A percentile compares a stretch with the other conserved stretches of the same genome.
phyloP scores from a whole-genome alignment of 352 stramenopile genomes.

The Globisporangium parvum region DNA sequence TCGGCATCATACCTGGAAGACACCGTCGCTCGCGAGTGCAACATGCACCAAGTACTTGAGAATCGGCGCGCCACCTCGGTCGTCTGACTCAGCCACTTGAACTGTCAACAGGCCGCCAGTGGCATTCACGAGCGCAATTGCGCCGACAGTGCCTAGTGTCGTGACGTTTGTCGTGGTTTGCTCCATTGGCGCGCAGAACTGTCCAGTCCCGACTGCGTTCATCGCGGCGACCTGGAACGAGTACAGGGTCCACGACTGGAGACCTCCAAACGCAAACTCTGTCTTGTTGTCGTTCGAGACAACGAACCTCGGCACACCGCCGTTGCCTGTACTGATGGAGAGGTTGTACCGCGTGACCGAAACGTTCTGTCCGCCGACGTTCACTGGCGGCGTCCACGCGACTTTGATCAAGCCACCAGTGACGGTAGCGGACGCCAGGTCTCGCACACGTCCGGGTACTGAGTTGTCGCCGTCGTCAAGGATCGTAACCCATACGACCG shows the following conservation, averaged over 20 bases:
- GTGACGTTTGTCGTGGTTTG: slow-evolving; percentile 36
- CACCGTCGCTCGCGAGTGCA: not conserved
- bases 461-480: slow-evolving; percentile 47
- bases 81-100: slow-evolving; percentile 20
- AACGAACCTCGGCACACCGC: slow-evolving; percentile 1
- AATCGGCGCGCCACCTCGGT: slow-evolving; percentile 37
- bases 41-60: slow-evolving; percentile 24
- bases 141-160: slow-evolving; percentile 18
- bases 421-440: slow-evolving; percentile 12
- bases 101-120: slow-evolving; percentile 47
- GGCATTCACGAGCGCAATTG: slow-evolving; percentile 18
- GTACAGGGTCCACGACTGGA: slow-evolving; percentile 25
- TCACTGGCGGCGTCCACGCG: slow-evolving; percentile 33
- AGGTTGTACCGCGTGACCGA: slow-evolving; percentile 40
- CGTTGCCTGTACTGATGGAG: slow-evolving; percentile 11
- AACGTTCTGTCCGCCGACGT: slow-evolving; percentile 28
- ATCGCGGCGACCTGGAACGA: slow-evolving; percentile 29
- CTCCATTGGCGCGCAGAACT: slow-evolving; percentile 8
- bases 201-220: slow-evolving; percentile 29
- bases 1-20: slow-evolving; percentile 5
- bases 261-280: slow-evolving; percentile 18
- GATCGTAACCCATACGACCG: slow-evolving; percentile 26
- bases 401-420: slow-evolving; percentile 47
- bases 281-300: slow-evolving; percentile 34
- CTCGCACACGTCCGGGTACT: slow-evolving; percentile 22